phyloP scores from a whole-genome alignment of 352 stramenopile species.

The Phytophthora brassicae region DNA sequence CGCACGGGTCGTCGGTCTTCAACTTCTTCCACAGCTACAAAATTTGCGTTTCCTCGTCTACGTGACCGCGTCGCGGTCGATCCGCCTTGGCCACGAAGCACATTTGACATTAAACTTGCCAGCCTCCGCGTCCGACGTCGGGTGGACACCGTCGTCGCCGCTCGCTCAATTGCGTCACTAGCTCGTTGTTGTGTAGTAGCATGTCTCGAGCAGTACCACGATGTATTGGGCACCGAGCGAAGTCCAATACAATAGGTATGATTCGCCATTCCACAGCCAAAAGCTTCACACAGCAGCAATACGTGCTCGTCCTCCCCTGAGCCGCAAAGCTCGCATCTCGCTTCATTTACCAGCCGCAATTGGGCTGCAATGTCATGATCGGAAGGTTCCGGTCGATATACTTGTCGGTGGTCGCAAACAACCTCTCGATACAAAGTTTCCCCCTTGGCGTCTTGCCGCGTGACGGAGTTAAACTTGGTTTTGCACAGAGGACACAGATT shows the following conservation, averaged over 20 bases:
- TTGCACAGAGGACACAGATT: slow-evolving; percentile 87
- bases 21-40: slow-evolving; percentile 28
- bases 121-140: slow-evolving; percentile 60
- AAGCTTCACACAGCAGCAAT: slow-evolving; percentile 74
- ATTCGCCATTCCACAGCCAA: slow-evolving; percentile 55
- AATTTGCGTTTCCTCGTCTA: slow-evolving; percentile 21
- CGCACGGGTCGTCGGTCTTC: slow-evolving; percentile 51
- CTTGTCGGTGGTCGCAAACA: slow-evolving; percentile 60
- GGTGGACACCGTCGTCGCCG: slow-evolving; percentile 62
- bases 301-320: slow-evolving; percentile 81
- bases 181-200: slow-evolving; percentile 33
- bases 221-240: slow-evolving; percentile 48
- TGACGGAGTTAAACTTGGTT: slow-evolving; percentile 63
- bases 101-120: slow-evolving; percentile 74
- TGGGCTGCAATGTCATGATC: slow-evolving; percentile 74
- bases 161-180: slow-evolving; percentile 59
- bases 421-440: slow-evolving; percentile 35
- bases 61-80: slow-evolving; percentile 11
- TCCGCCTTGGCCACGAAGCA: slow-evolving; percentile 38
- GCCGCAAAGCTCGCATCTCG: slow-evolving; percentile 69
- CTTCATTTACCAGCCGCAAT: slow-evolving; percentile 68
- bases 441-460: slow-evolving; percentile 42
- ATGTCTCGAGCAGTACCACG: slow-evolving; percentile 77
- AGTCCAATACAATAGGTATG: slow-evolving; percentile 83
- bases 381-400: slow-evolving; percentile 56